Base-by-base conservation (phyloP, 371 early-diverging fungal genomes). In the Mucor mucedo region DNA sequence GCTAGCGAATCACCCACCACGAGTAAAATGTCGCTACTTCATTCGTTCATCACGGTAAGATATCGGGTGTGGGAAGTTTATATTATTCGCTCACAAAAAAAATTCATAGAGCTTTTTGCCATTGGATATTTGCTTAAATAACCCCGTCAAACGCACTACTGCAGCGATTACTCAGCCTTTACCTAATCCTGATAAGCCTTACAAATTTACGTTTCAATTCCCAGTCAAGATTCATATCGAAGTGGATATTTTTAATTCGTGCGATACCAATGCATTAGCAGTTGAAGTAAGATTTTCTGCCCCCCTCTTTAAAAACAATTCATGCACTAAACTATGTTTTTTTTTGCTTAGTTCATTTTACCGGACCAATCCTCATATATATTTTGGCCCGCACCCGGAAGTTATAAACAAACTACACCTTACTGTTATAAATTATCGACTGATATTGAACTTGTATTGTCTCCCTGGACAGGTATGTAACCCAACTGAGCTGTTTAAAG, bases 111-210 rank as follows among this genome's bases (percentile, higher is more conserved):
- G 63, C 0, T 80, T 75, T 63, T 27, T 71, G 52, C 77, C 78
- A 47, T 8, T 75, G 16, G 71, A 70, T 14, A 72, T 82, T 11
- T 64, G 63, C 50, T 59, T 82, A 5, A 52, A 65, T 29, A 68
- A 65, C 38, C 59, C 65, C 13, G 65, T 80, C 27, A 82, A 78
- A 52, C 68, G 64, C 5, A 73, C 75, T 13, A 62, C 66, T 5
- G 80, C 84, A 3, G 69, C 52, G 0, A 79, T 84, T 32, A 66
- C 64, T 8, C 41, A 42, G 5, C 82, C 84, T 14, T 29, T 66
- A 44, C 63, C 81, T 6, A 82, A 77, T 62, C 48, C 66, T 1
- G 79, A 80, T 58, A 79, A 80, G 50, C 78, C 82, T 2, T 60
- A 63, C 55, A 74, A 66, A 28, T 80, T 78, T 52, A 57, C 47